Evolutionary conservation across 176 grass and related monocot genomes (phyloP).

Genomic region (Chloris gayana): DNA sequence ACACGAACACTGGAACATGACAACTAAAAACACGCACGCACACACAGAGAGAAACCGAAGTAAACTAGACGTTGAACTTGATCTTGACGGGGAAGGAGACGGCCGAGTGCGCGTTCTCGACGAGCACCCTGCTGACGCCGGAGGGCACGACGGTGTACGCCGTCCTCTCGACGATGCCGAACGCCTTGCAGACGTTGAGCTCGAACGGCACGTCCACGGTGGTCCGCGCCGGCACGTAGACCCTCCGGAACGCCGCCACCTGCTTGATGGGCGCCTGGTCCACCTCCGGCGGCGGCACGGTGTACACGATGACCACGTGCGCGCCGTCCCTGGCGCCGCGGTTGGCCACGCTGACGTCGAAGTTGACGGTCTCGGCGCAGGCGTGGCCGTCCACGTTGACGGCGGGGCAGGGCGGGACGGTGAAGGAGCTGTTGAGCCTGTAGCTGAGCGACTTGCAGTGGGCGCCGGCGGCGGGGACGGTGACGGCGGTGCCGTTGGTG

Average conservation of each 20-base stretch:
- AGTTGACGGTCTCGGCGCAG: conserved; percentile 11
- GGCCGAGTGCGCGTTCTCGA: conserved; percentile 19
- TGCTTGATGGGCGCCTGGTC: conserved; percentile 45
- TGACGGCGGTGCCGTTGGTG: conserved; percentile 17
- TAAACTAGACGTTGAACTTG: background rate
- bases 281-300: conserved; percentile 31
- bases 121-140: conserved; percentile 22
- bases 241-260: conserved; percentile 35
- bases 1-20: background rate
- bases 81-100: conserved; percentile 33
- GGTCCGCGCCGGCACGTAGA: conserved; percentile 15
- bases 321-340: background rate
- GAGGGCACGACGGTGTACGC: conserved; percentile 45
- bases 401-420: background rate
- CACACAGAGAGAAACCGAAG: no score
- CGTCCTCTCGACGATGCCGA: conserved; percentile 38
- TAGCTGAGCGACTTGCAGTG: conserved; percentile 50
- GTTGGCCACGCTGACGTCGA: conserved; percentile 36
- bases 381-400: background rate
- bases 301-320: conserved; percentile 41
- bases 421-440: conserved; percentile 14
- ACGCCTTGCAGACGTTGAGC: conserved; percentile 41
- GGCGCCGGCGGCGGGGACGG: background rate
- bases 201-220: conserved; percentile 14
- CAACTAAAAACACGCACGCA: no score